These are phyloP conservation scores for Mesotaenium endlicherianum DNA, from an alignment of 139 green algal genomes.

Conservation along the genomic window DNA sequence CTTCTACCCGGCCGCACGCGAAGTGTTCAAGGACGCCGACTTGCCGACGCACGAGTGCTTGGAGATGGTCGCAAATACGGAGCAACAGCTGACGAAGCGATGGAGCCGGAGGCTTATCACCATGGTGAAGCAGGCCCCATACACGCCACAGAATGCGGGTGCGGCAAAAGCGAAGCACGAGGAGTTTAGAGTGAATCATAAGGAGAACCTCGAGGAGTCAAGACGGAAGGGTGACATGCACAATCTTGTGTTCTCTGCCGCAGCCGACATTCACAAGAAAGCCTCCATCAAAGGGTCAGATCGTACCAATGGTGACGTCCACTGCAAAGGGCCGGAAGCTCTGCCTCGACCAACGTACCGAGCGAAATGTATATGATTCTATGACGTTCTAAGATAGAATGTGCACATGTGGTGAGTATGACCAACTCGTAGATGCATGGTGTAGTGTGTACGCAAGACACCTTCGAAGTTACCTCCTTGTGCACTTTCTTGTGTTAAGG, in stretches of 20 bases:
- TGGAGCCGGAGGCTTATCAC: constrained; percentile 87
- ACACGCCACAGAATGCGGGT: neutral
- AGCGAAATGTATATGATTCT: constrained; percentile 32
- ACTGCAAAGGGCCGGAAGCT: neutral
- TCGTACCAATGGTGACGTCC: neutral
- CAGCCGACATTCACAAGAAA: neutral
- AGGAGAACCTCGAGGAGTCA: neutral
- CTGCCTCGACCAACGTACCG: constrained; percentile 13
- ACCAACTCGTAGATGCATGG: no score
- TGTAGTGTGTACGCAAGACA: no score
- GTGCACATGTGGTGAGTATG: no score
- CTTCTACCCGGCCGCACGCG: constrained; percentile 46
- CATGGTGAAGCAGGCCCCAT: constrained; percentile 71
- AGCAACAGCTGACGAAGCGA: constrained; percentile 75
- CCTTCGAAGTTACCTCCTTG: no score
- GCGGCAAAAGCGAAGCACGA: constrained; percentile 9
- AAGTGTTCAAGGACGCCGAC: constrained; percentile 64
- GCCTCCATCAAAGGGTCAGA: constrained; percentile 7
- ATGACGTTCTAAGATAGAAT: no score
- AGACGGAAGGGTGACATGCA: neutral
- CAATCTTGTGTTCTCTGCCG: constrained; percentile 1
- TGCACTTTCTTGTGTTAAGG: no score
- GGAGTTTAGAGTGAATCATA: constrained; percentile 23
- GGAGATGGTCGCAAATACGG: constrained; percentile 64
- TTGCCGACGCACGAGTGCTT: constrained; percentile 73